A percentile compares a stretch with the other conserved stretches of the same genome.
Evolutionary conservation across 345 rosid genomes (phyloP).

Genomic region (Dimocarpus longan): DNA sequence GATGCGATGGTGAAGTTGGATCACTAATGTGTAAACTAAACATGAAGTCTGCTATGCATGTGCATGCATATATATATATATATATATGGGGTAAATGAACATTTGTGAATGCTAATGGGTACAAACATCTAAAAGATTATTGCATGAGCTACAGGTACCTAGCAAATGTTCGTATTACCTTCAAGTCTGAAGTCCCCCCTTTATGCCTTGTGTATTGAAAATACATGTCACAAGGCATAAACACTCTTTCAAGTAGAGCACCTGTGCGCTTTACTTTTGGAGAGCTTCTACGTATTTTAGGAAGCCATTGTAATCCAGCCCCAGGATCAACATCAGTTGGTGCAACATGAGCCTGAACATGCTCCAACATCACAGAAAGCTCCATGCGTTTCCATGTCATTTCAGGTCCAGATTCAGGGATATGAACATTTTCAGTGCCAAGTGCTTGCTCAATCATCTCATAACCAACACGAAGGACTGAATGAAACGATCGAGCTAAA

Average conservation of each 20-base stretch:
- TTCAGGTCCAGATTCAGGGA: constrained; percentile 84
- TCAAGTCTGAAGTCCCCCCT: constrained; percentile 94
- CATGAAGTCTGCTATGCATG: neutral
- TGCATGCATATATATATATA: too few species aligned
- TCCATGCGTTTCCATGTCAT: constrained; percentile 93
- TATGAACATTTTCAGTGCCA: constrained; percentile 58
- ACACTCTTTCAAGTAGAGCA: constrained; percentile 96
- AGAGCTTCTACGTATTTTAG: constrained; percentile 81
- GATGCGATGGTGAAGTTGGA: neutral
- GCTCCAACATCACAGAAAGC: constrained; percentile 94
- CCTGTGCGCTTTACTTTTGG: constrained; percentile 97
- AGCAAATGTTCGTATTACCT: constrained; percentile 52
- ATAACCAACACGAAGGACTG: constrained; percentile 84
- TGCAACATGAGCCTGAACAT: constrained; percentile 99
- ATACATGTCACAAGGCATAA: constrained; percentile 99
- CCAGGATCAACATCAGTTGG: constrained; percentile 99
- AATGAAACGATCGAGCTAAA: constrained; percentile 88
- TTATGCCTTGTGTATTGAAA: constrained; percentile 92
- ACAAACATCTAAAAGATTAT: constrained; percentile 18
- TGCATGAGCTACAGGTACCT: neutral
- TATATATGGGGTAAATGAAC: too few species aligned
- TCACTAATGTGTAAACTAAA: neutral
- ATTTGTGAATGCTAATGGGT: neutral
- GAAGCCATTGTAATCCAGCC: constrained; percentile 99
- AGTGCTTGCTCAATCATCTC: constrained; percentile 92